phyloP scores from a whole-genome alignment of 305 asterid genomes.

The Fraxinus floribunda region DNA sequence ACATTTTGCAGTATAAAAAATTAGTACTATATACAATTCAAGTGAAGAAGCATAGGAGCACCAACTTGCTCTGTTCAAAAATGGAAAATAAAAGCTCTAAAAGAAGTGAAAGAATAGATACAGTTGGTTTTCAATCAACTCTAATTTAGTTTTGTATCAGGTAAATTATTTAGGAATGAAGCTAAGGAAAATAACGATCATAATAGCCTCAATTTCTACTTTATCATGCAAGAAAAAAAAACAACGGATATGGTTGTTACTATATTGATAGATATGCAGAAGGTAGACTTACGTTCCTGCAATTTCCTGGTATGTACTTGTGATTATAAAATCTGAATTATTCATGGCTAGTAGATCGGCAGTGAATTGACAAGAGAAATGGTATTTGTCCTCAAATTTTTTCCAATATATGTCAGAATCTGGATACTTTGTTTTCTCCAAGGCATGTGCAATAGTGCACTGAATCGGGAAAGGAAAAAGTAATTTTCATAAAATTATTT shows the following conservation, averaged over 20 bases:
- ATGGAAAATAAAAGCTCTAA: neutral
- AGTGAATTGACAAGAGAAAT: constrained; percentile 90
- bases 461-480: constrained; percentile 24
- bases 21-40: neutral
- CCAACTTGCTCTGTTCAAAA: neutral
- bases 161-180: neutral
- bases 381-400: constrained; percentile 85
- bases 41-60: neutral
- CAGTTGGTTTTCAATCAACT: neutral
- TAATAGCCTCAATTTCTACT: neutral
- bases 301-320: constrained; percentile 97
- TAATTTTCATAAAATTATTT: neutral
- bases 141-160: neutral
- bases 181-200: neutral
- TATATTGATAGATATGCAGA: neutral
- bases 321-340: constrained; percentile 85
- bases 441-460: constrained; percentile 97
- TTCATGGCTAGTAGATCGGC: constrained; percentile 97
- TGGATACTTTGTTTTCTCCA: constrained; percentile 98
- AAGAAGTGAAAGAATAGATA: neutral
- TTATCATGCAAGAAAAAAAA: neutral
- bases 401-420: constrained; percentile 96
- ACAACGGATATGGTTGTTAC: neutral
- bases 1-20: neutral
- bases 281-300: constrained; percentile 83